Base-by-base conservation (phyloP, 441 rosid genomes). In the Euphorbia corollata region DNA sequence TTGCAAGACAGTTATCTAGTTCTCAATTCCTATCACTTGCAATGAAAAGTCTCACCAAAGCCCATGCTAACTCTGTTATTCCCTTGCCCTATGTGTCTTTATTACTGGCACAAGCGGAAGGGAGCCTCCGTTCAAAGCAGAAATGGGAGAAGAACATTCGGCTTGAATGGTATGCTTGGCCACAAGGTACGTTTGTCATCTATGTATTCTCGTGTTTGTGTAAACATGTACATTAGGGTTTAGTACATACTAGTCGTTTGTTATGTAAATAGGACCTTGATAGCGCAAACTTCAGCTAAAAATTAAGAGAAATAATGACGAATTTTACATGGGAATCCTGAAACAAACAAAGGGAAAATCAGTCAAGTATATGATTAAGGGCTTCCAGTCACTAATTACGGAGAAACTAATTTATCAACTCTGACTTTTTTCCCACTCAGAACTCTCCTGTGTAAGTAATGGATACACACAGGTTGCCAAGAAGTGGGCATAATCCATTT, bases 121-220 rank as follows among this genome's bases (percentile, higher is more conserved):
- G 98, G 68, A 89, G 99, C 78, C 84, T 86, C 61, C 89, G 87
- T 66, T 90, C 86, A 51, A 84, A 79, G 80, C 82, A 79, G 72
- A 88, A 83, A 51, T 87, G 98, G 99, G 85, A 80, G 84, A 79
- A 79, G 77, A 83, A 84, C 74, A 91, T 95, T 69, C 89, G 86
- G 58, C 84, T 76, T 36, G 98, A 94, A 78, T 94, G 96, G 97
- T 83, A 75, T 73, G 80, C 97, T 70, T 95, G 99, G 99, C 84
- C 97, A 64, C 96, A 96, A 86, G 99, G 95, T 91, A 70, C 64
- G 79, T n/a, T 13, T 64, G 59, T n/a, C 32, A 62, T 55, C 22
- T 36, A 67, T 16, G 59, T 38, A 51, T 47, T 20, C 22, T 27
- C 3, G 0, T 36, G 41, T 30, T 8, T 59, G 43, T 13, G n/a